These are phyloP conservation scores for Penicillium manginii DNA, from an alignment of 495 filamentous ascomycete species.

Conservation along the genomic window DNA sequence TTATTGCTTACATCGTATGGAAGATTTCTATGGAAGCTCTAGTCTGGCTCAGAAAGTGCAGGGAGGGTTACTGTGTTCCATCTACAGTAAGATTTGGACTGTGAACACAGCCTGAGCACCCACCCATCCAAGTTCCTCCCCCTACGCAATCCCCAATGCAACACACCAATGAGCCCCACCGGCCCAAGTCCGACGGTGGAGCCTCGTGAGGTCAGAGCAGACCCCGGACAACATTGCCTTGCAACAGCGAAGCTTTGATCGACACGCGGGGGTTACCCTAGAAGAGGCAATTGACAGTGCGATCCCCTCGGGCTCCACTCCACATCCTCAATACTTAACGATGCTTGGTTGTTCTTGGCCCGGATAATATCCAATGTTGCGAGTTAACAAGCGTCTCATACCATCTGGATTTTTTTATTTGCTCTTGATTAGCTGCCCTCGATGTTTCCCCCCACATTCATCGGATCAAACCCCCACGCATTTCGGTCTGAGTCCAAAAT, in stretches of 20 bases:
- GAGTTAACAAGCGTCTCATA: not conserved
- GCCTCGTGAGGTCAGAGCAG: conserved; percentile 1
- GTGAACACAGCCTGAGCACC: no score
- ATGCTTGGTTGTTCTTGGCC: conserved; percentile 2
- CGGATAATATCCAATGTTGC: conserved; percentile 1
- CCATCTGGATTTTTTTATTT: not conserved
- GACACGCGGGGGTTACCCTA: conserved; percentile 12
- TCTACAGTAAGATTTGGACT: no score
- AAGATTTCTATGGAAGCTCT: no score
- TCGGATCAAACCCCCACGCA: conserved; percentile 22
- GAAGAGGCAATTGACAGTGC: conserved; percentile 4
- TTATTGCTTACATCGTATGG: no score
- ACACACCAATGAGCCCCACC: not conserved
- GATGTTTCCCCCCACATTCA: conserved; percentile 17
- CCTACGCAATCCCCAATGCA: not conserved
- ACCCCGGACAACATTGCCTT: not conserved
- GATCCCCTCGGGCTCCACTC: conserved; percentile 18
- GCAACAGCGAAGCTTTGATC: conserved; percentile 16
- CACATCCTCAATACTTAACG: conserved; percentile 4
- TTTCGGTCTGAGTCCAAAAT: conserved; percentile 16
- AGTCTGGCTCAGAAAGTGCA: no score
- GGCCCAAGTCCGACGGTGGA: conserved; percentile 12
- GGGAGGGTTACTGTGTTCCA: no score
- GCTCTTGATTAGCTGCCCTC: not conserved
- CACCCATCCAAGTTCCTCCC: not conserved